Percentiles rank a stretch among this genome's conserved stretches.
Evolutionary conservation across 2,329 filamentous ascomycete genomes (phyloP).

Genomic region (Alternaria arborescens): DNA sequence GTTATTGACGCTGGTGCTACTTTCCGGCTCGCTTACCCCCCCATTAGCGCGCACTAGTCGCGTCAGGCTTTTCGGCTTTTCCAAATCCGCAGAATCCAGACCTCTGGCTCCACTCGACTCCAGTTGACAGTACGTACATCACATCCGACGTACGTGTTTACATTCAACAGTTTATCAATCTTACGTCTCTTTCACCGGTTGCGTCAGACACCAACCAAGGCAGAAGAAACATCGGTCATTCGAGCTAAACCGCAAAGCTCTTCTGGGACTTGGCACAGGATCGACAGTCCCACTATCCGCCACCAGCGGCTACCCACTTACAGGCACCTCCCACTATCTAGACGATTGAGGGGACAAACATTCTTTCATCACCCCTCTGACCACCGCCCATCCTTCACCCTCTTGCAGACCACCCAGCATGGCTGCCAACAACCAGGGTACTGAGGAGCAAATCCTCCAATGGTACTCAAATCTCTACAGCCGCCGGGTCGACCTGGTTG

Average conservation of each 20-base stretch:
- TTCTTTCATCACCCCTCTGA: slow-evolving; percentile 17
- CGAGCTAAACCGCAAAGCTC: slow-evolving; percentile 16
- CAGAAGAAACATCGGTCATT: neutral
- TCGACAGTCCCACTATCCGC: slow-evolving; percentile 28
- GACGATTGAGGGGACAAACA: slow-evolving; percentile 18
- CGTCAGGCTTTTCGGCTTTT: slow-evolving; percentile 24
- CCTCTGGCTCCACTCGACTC: slow-evolving; percentile 21
- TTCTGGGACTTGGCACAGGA: slow-evolving; percentile 20
- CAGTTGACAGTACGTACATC: slow-evolving; percentile 14
- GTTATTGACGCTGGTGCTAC: slow-evolving; percentile 12
- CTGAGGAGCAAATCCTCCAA: slow-evolving; percentile 36
- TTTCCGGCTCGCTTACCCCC: slow-evolving; percentile 27
- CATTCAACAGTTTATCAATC: slow-evolving; percentile 1
- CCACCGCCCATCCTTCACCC: neutral
- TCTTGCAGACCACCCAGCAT: slow-evolving; percentile 23
- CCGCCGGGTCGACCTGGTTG: slow-evolving; percentile 63
- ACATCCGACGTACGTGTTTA: slow-evolving; percentile 14
- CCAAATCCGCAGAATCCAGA: slow-evolving; percentile 24
- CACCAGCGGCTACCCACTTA: slow-evolving; percentile 24
- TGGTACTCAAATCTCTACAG: slow-evolving; percentile 50
- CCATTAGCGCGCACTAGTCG: slow-evolving; percentile 32
- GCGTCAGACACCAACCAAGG: neutral
- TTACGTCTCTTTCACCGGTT: neutral
- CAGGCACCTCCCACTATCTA: slow-evolving; percentile 14
- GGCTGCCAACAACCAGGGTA: slow-evolving; percentile 30